Conservation (phyloP, 75 land plant genomes). For the Adiantum capillusveneris region DNA sequence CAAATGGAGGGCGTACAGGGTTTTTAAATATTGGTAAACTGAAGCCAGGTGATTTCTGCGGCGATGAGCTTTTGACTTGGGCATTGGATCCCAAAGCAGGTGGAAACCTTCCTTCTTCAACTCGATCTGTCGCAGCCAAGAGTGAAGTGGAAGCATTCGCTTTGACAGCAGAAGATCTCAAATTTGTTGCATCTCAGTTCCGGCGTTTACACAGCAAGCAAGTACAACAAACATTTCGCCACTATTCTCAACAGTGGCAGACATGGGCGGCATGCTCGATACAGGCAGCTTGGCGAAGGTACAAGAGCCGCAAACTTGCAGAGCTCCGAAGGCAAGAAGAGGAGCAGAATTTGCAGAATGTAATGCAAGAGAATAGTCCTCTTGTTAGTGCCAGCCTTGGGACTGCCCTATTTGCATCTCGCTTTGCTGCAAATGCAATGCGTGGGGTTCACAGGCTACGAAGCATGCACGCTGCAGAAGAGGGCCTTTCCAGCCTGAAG, state of each 20-base stretch:
- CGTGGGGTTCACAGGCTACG: conserved; percentile 15
- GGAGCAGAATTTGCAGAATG: conserved; percentile 17
- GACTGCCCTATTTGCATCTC: conserved; percentile 17
- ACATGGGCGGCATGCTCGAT: conserved; percentile 79
- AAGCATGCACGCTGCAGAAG: conserved; percentile 3
- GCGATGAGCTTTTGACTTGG: conserved; percentile 85
- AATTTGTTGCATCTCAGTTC: conserved; percentile 75
- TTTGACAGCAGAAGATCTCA: conserved; percentile 55
- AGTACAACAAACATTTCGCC: conserved; percentile 72
- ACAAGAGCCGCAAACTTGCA: conserved; percentile 32
- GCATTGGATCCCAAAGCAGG: conserved; percentile 72
- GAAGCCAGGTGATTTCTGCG: conserved; percentile 71
- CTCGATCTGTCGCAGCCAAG: conserved; percentile 64
- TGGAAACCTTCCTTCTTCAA: conserved; percentile 61
- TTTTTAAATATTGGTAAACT: conserved; percentile 51
- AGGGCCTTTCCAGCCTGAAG: conserved; percentile 9
- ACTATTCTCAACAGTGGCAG: conserved; percentile 83
- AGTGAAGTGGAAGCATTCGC: conserved; percentile 73
- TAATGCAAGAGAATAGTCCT: background rate
- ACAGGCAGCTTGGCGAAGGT: conserved; percentile 69
- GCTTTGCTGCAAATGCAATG: conserved; percentile 28
- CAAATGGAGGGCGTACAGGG: conserved; percentile 80
- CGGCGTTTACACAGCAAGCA: conserved; percentile 72
- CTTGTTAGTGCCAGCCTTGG: conserved; percentile 9
- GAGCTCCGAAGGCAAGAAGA: conserved; percentile 31